phyloP scores from a whole-genome alignment of 805 yeast genomes.

The Lipomyces lipofer region DNA sequence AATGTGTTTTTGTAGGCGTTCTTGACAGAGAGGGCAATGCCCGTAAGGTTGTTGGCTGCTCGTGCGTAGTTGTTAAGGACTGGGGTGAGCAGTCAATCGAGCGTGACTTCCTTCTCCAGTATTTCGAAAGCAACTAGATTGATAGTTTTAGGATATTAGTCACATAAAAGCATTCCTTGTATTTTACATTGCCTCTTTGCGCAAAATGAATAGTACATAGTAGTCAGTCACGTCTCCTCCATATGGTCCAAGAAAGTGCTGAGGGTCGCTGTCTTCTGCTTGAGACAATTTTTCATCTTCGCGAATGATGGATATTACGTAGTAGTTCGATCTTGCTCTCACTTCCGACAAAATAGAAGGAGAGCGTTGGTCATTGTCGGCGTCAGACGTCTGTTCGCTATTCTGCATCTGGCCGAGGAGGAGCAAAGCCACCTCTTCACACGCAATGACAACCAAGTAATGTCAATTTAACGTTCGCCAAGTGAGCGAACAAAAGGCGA shows the following conservation, averaged over 20 bases:
- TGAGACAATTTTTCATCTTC: too few relatives aligned
- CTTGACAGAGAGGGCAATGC: slow-evolving; percentile 99
- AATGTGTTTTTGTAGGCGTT: slow-evolving; percentile 56
- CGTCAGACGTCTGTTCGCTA: too few relatives aligned
- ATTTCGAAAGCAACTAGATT: slow-evolving; percentile 57
- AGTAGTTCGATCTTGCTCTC: too few relatives aligned
- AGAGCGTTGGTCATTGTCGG: too few relatives aligned
- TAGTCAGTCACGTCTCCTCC: not conserved
- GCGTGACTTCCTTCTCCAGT: slow-evolving; percentile 93
- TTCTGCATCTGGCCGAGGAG: too few relatives aligned
- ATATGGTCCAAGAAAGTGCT: not conserved
- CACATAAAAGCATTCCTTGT: not conserved
- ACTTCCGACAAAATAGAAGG: too few relatives aligned
- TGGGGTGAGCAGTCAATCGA: slow-evolving; percentile 99
- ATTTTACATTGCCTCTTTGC: not conserved
- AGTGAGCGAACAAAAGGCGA: too few relatives aligned
- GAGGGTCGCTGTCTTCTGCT: too few relatives aligned
- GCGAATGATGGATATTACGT: too few relatives aligned
- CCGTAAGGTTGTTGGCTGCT: slow-evolving; percentile 99
- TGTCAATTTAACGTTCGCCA: too few relatives aligned
- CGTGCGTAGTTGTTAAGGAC: slow-evolving; percentile 98
- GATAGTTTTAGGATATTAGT: not conserved
- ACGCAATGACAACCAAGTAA: too few relatives aligned
- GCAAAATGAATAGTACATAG: not conserved
- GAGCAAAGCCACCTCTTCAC: too few relatives aligned